Conservation (phyloP, 257 asterid species). For the Solanum sparsipilum region DNA sequence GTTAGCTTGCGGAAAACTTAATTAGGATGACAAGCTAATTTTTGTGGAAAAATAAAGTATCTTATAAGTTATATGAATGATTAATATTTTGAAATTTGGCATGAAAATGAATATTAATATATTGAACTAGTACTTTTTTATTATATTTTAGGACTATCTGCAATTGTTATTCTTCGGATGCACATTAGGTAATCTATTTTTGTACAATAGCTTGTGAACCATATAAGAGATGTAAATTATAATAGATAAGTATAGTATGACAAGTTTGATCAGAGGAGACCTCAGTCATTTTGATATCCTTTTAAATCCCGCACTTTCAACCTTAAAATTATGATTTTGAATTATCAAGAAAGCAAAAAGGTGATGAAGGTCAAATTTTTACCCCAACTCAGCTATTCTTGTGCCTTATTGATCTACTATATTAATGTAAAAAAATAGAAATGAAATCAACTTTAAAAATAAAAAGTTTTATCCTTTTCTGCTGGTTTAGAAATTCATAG, state of each 20-base stretch:
- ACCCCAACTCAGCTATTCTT: neutral
- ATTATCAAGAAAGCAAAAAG: neutral
- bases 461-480: neutral
- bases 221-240: neutral
- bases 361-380: fast-evolving
- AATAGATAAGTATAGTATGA: neutral
- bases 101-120: too few relatives aligned
- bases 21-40: neutral
- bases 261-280: neutral
- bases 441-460: neutral
- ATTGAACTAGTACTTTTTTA: too few relatives aligned
- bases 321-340: too few relatives aligned
- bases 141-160: neutral
- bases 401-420: neutral
- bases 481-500: neutral
- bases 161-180: too few relatives aligned
- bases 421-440: neutral
- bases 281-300: too few relatives aligned
- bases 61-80: neutral
- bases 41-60: neutral
- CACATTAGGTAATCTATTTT: neutral
- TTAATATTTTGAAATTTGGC: neutral
- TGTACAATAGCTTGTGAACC: neutral
- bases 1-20: neutral
- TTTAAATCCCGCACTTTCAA: too few relatives aligned